phyloP scores from a whole-genome alignment of 2,329 filamentous ascomycete species.

The Fusarium haematococcum region DNA sequence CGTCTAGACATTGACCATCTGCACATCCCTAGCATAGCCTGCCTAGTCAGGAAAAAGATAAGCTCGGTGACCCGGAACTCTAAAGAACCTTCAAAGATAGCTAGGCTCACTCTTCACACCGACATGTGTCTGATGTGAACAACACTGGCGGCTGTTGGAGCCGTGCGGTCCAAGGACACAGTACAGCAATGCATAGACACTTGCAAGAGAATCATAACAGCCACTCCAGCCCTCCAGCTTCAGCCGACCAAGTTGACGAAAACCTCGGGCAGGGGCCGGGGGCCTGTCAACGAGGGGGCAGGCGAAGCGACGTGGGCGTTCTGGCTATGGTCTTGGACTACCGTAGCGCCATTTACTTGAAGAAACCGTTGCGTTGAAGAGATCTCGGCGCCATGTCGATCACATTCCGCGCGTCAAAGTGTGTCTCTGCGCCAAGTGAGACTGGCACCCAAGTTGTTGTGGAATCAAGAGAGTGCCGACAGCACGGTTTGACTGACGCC shows the following conservation, averaged over 20 bases:
- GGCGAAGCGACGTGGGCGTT: neutral
- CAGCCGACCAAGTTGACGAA: slow-evolving; percentile 14
- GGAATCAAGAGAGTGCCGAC: neutral
- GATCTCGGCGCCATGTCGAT: neutral
- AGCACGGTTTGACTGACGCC: neutral
- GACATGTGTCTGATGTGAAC: neutral
- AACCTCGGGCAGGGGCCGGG: slow-evolving; percentile 2
- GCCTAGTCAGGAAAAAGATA: slow-evolving; percentile 12
- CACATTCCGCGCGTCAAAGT: neutral
- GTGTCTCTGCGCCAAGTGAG: neutral
- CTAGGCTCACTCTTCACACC: neutral
- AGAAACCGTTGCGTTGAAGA: slow-evolving; percentile 2
- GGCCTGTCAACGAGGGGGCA: slow-evolving; percentile 2
- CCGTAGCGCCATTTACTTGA: neutral
- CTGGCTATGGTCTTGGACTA: neutral
- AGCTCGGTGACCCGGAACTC: neutral
- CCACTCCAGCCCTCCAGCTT: slow-evolving; percentile 17
- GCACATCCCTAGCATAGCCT: neutral
- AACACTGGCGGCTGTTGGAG: neutral
- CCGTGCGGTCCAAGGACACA: neutral
- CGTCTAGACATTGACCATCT: slow-evolving; percentile 17
- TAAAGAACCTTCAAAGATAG: neutral
- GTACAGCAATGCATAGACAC: neutral
- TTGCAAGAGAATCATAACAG: neutral
- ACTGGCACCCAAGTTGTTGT: neutral